phyloP scores from a whole-genome alignment of 2,329 filamentous ascomycete species.

The Botryotinia convoluta region DNA sequence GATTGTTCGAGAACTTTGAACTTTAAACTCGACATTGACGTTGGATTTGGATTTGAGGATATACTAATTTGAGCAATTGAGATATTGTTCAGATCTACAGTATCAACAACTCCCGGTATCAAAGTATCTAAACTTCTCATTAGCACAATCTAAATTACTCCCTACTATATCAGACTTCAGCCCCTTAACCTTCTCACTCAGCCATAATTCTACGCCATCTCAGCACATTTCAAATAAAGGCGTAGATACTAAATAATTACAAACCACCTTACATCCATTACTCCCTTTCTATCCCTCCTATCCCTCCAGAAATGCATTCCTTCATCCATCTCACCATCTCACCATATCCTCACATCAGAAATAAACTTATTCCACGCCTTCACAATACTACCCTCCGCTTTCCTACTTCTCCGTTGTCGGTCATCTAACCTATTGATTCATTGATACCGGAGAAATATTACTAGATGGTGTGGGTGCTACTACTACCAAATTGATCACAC shows the following conservation, averaged over 20 bases:
- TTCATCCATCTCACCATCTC: conserved; percentile 2
- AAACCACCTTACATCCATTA: background rate
- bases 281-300: background rate
- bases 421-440: background rate
- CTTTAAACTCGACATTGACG: background rate
- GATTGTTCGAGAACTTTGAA: background rate
- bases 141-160: background rate
- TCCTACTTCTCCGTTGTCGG: background rate
- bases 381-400: background rate
- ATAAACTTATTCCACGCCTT: background rate
- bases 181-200: background rate
- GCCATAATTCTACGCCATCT: background rate
- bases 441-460: background rate
- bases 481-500: background rate
- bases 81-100: background rate
- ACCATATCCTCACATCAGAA: background rate
- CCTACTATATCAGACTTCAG: background rate
- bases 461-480: background rate
- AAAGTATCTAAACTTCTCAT: background rate
- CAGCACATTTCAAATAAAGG: background rate
- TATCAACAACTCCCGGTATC: background rate
- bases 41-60: background rate
- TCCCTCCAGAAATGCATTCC: background rate
- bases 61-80: background rate
- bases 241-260: background rate